phyloP scores from a whole-genome alignment of 441 rosid species.

The Syzygium syzygioides region DNA sequence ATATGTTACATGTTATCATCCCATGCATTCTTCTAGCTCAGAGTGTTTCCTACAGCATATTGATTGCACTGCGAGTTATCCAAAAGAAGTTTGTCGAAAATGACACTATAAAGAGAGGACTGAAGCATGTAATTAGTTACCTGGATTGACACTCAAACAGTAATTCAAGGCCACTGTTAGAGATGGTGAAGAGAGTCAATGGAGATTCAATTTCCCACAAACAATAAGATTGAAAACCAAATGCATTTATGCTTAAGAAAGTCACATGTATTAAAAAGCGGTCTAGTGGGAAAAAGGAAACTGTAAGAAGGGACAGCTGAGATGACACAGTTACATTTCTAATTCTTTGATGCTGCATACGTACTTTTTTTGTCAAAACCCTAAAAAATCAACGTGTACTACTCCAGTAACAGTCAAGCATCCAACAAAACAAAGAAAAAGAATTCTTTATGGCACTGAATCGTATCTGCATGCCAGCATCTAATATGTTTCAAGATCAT shows the following conservation, averaged over 20 bases:
- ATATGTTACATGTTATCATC: neutral
- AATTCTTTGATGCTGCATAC: neutral
- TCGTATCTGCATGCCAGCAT: neutral
- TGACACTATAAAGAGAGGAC: neutral
- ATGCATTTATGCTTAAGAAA: neutral
- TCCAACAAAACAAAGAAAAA: neutral
- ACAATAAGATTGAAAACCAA: neutral
- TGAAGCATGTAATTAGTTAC: neutral
- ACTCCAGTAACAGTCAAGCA: neutral
- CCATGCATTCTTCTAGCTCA: neutral
- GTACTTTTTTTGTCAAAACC: neutral
- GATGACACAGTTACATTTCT: neutral
- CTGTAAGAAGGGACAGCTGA: neutral
- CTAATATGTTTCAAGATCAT: neutral
- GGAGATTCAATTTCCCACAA: neutral
- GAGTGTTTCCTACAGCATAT: neutral
- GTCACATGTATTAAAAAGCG: neutral
- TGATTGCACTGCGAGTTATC: neutral
- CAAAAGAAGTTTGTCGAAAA: neutral
- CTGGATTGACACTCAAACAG: neutral
- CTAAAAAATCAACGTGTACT: neutral
- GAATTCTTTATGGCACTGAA: neutral
- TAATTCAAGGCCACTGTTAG: neutral
- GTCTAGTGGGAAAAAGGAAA: neutral
- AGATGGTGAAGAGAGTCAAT: neutral